A percentile compares a stretch with the other conserved stretches of the same genome.
Evolutionary conservation across 73 alveolate species (phyloP).

Genomic region (Stentor coeruleus): DNA sequence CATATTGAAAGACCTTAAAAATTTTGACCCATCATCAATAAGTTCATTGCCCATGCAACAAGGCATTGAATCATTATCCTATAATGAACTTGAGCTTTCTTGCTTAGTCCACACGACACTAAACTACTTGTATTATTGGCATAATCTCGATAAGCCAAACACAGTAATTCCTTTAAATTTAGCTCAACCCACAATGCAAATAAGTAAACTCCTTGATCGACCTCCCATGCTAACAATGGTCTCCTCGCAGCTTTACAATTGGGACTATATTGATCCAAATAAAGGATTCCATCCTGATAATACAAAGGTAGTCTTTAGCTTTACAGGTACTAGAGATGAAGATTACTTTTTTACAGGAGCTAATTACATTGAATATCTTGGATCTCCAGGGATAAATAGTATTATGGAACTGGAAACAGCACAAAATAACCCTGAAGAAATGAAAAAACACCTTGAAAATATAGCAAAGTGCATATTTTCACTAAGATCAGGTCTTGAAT

Average conservation of each 20-base stretch:
- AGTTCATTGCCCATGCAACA: no score
- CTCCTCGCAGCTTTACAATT: not conserved
- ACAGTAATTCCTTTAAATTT: constrained; percentile 1
- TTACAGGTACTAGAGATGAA: not conserved
- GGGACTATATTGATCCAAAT: not conserved
- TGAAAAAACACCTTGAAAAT: not conserved
- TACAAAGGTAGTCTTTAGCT: not conserved
- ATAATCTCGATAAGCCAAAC: no score
- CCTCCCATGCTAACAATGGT: constrained; percentile 1
- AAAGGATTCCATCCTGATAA: constrained; percentile 11
- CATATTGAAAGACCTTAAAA: no score
- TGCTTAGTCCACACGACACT: not conserved
- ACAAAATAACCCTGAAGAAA: not conserved
- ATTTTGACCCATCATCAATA: no score
- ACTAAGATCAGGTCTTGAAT: not conserved
- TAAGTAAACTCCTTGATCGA: not conserved
- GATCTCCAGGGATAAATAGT: not conserved
- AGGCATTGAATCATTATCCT: no score
- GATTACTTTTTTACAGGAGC: not conserved
- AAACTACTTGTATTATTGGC: not conserved
- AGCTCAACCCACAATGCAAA: not conserved
- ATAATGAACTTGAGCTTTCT: not conserved
- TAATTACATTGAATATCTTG: constrained; percentile 8
- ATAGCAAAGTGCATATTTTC: not conserved
- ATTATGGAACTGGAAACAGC: not conserved